These are phyloP conservation scores for Stentor coeruleus DNA, from an alignment of 73 alveolate genomes.

Conservation along the genomic window DNA sequence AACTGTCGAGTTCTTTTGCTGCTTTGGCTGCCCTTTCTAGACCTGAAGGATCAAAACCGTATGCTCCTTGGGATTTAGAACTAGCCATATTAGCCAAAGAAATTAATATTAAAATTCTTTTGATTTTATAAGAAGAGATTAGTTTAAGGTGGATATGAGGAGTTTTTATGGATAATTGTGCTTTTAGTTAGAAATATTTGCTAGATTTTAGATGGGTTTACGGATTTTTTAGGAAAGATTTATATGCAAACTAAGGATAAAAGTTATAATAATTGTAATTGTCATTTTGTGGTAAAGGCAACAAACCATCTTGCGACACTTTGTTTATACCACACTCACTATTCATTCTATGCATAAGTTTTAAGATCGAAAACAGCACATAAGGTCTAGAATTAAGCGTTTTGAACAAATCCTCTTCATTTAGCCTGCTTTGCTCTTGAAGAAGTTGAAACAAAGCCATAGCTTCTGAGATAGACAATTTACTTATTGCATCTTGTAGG, in stretches of 20 bases:
- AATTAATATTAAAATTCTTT: no score
- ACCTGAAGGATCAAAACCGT: conserved; percentile 82
- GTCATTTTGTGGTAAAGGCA: conserved; percentile 11
- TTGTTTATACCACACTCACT: not conserved
- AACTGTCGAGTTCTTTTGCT: conserved; percentile 59
- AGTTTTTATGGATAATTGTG: no score
- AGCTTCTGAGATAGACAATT: not conserved
- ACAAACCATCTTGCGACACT: conserved; percentile 2
- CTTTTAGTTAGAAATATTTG: no score
- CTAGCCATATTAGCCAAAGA: conserved; percentile 4
- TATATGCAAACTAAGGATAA: no score
- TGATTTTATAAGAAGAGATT: no score
- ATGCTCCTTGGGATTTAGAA: conserved; percentile 39
- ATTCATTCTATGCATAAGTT: conserved; percentile 20
- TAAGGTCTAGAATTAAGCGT: not conserved
- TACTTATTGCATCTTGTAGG: not conserved
- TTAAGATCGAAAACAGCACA: not conserved
- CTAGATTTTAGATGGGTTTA: no score
- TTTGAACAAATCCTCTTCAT: conserved; percentile 7
- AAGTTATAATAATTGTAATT: no score
- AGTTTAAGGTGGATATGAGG: no score
- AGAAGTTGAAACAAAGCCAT: not conserved
- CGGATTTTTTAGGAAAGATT: no score
- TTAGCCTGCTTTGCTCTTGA: not conserved
- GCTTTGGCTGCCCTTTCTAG: conserved; percentile 82